A percentile compares a stretch with the other conserved stretches of the same genome.
Conservation (phyloP, 1,139 yeast genomes). For the Diutina scorzettiae region DNA sequence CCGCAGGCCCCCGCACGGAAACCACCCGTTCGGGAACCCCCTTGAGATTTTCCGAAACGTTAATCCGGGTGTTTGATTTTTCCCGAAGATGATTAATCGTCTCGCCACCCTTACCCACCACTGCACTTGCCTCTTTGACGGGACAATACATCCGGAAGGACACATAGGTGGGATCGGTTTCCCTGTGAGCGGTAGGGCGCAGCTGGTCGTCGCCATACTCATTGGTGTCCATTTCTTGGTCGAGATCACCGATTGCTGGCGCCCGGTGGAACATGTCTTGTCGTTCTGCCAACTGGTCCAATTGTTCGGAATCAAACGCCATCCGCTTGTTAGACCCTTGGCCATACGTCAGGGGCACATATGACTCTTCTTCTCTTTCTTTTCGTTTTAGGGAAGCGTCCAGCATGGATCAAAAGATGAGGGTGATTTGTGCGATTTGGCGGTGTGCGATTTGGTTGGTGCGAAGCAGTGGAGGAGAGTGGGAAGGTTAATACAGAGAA, state of each 20-base stretch:
- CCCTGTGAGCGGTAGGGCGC: constrained; percentile 20
- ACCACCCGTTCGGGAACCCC: constrained; percentile 72
- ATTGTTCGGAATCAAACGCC: constrained; percentile 44
- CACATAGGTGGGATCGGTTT: constrained; percentile 45
- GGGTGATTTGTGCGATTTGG: too few species aligned
- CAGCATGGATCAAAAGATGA: too few species aligned
- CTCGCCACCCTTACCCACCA: constrained; percentile 75
- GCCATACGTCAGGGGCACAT: constrained; percentile 14
- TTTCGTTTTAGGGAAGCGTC: constrained; percentile 42
- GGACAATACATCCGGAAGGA: constrained; percentile 65
- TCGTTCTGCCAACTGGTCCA: constrained; percentile 5
- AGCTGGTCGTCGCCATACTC: constrained; percentile 12
- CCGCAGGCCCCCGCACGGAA: constrained; percentile 65
- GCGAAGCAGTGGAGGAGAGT: too few species aligned
- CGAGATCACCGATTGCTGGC: constrained; percentile 16
- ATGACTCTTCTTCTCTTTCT: constrained; percentile 35
- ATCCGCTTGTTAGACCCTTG: constrained; percentile 42
- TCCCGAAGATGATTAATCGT: constrained; percentile 56
- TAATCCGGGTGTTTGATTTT: constrained; percentile 52
- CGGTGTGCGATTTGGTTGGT: too few species aligned
- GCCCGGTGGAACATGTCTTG: constrained; percentile 17
- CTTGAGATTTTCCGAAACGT: constrained; percentile 66
- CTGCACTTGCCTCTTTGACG: constrained; percentile 63
- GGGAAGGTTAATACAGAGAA: too few species aligned
- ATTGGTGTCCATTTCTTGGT: constrained; percentile 11